Conservation (phyloP, 2,329 filamentous ascomycete species). For the Cylindrodendrum hubeiense region DNA sequence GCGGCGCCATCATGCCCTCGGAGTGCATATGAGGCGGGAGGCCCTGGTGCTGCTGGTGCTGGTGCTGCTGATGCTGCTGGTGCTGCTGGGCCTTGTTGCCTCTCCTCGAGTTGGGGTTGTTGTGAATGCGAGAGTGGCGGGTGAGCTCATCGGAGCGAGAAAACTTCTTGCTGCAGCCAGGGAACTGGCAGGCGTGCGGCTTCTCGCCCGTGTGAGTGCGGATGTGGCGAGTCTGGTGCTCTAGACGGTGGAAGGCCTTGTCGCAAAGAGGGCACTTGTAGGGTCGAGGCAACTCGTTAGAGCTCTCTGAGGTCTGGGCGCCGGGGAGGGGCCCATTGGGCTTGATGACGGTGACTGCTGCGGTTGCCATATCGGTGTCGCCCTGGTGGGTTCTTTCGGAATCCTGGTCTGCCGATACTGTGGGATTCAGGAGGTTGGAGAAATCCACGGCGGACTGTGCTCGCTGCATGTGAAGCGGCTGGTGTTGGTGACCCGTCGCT, state of each 20-base stretch:
- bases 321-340: constrained; percentile 73
- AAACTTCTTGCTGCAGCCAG: constrained; percentile 97
- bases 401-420: constrained; percentile 42
- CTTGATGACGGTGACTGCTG: constrained; percentile 68
- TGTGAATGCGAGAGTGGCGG: constrained; percentile 97
- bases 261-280: constrained; percentile 99
- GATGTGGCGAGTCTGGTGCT: constrained; percentile 93
- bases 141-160: constrained; percentile 97
- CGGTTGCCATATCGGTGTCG: constrained; percentile 61
- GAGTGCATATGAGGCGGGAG: constrained; percentile 59
- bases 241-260: constrained; percentile 97
- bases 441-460: constrained; percentile 81
- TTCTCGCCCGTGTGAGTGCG: constrained; percentile 98
- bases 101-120: constrained; percentile 95
- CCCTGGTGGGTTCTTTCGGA: constrained; percentile 46
- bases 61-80: constrained; percentile 48
- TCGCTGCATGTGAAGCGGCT: constrained; percentile 77
- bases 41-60: constrained; percentile 53
- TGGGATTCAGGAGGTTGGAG: constrained; percentile 79
- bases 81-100: constrained; percentile 81
- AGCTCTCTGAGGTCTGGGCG: constrained; percentile 68
- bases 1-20: constrained; percentile 82
- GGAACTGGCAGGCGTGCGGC: constrained; percentile 95
- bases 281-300: constrained; percentile 85
- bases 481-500: constrained; percentile 29